Evolutionary conservation across 371 early-diverging fungal species (phyloP), one percentile per base, ranked within the genome.

Genomic region (Mortierella sp.): DNA sequence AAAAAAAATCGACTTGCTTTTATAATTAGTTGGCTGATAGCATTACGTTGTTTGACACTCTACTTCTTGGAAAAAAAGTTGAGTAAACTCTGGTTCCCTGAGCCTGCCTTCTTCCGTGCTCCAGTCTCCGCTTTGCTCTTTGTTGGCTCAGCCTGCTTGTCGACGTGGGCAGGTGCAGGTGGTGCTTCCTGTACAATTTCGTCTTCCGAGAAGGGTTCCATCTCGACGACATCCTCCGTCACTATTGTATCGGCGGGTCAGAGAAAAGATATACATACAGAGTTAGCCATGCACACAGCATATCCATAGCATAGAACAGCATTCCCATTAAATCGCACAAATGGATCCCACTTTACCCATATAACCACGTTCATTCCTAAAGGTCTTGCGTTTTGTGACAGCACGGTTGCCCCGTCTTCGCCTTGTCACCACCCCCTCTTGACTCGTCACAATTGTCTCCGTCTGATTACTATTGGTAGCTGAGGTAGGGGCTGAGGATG

Each of bases 351-450:
- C 5, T 24, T 64, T 82, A 81, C 83, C 86, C 52, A 83, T 54
- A 53, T 76, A 80, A 0, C 86, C 86, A n/a, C 82, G 81, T 15
- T 80, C 84, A 51, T 86, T 82, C 48, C 53, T 71, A 21, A 64
- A 80, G 0, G 83, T 84, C 61, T 80, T 82, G 50, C 79, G 80
- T 56, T 81, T 81, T 2, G 76, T 72, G 4, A 86, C 83, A n/a
- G 80, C 70, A 30, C 80, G 78, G 1, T 42, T 14, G n/a, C 79
- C 79, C 0, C 79, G 70, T 32, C 49, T 52, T 21, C 79, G 70
- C 41, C 70, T 50, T 6, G 51, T 49, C 15, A 27, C 26, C 24
- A 32, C 19, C 3, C 48, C 21, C 14, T 28, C 60, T 37, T 54
- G 47, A 7, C n/a, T 31, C n/a, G 52, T 47, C 15, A 39, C 32